Percentiles rank a stretch among this genome's conserved stretches.
phyloP scores from a whole-genome alignment of 192 early-diverging fungal species.

The Coemansia sp. region DNA sequence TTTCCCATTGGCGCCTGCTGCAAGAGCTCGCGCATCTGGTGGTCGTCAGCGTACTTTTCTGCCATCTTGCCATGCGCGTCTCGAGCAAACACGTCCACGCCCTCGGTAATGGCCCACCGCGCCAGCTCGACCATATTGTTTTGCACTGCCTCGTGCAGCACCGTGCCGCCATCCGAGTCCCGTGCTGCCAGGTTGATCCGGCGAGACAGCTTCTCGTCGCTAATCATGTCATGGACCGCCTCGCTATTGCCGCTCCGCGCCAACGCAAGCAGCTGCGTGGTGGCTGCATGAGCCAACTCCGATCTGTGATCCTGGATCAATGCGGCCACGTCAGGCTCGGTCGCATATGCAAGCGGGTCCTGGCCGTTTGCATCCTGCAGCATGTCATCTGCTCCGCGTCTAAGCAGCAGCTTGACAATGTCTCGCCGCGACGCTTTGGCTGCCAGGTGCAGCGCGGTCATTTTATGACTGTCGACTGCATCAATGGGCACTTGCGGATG shows the following conservation, averaged over 20 bases:
- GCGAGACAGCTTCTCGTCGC: conserved; percentile 52
- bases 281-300: conserved; percentile 52
- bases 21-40: conserved; percentile 57
- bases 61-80: conserved; percentile 63
- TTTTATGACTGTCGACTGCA: conserved; percentile 57
- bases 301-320: conserved; percentile 60
- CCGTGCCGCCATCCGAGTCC: conserved; percentile 60
- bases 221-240: conserved; percentile 48
- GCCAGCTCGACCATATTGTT: conserved; percentile 64
- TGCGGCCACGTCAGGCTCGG: conserved; percentile 44
- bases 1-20: conserved; percentile 55
- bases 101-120: conserved; percentile 67
- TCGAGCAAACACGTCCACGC: conserved; percentile 69
- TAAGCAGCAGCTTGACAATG: conserved; percentile 66
- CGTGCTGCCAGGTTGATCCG: conserved; percentile 71
- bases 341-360: conserved; percentile 55
- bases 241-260: conserved; percentile 41
- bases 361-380: conserved; percentile 61
- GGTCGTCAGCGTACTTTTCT: conserved; percentile 38
- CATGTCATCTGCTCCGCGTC: conserved; percentile 65
- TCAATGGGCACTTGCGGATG: conserved; percentile 55
- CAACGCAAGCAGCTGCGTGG: conserved; percentile 56
- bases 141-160: conserved; percentile 69
- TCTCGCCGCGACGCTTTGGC: conserved; percentile 65
- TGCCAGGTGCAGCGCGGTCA: conserved; percentile 74